Evolutionary conservation across 805 yeast species (phyloP).

Genomic region (Diddensiella santjacobensis): DNA sequence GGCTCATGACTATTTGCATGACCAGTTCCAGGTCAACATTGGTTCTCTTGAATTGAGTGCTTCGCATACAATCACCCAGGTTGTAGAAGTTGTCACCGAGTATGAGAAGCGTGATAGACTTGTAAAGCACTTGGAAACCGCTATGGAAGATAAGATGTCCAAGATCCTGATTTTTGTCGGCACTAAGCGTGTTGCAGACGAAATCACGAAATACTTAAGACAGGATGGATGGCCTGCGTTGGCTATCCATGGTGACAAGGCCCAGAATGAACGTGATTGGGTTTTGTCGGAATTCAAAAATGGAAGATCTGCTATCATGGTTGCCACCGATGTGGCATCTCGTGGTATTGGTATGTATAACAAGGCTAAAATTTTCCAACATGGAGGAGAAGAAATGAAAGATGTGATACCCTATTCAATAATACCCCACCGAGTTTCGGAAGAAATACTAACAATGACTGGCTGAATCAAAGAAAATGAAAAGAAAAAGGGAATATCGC

Average conservation of each 20-base stretch:
- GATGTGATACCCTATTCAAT: conserved; percentile 6
- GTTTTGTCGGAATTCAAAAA: conserved; percentile 87
- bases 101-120: conserved; percentile 93
- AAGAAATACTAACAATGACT: background rate
- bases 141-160: conserved; percentile 62
- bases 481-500: background rate
- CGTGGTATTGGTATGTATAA: conserved; percentile 96
- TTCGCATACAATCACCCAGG: conserved; percentile 91
- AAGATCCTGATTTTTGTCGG: conserved; percentile 88
- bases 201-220: conserved; percentile 84
- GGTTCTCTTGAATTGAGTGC: conserved; percentile 97
- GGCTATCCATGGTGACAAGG: conserved; percentile 98
- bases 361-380: background rate
- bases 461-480: background rate
- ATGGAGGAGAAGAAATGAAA: conserved; percentile 2
- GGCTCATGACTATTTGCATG: conserved; percentile 85
- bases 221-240: conserved; percentile 98
- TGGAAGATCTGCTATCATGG: conserved; percentile 95
- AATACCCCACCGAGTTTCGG: background rate
- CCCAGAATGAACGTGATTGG: conserved; percentile 98
- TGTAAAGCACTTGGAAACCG: conserved; percentile 74
- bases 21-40: conserved; percentile 93
- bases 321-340: conserved; percentile 99
- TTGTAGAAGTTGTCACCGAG: conserved; percentile 85
- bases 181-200: conserved; percentile 98